A percentile compares a stretch with the other conserved stretches of the same genome.
Evolutionary conservation across 345 rosid species (phyloP).

Genomic region (Populus davidiana): DNA sequence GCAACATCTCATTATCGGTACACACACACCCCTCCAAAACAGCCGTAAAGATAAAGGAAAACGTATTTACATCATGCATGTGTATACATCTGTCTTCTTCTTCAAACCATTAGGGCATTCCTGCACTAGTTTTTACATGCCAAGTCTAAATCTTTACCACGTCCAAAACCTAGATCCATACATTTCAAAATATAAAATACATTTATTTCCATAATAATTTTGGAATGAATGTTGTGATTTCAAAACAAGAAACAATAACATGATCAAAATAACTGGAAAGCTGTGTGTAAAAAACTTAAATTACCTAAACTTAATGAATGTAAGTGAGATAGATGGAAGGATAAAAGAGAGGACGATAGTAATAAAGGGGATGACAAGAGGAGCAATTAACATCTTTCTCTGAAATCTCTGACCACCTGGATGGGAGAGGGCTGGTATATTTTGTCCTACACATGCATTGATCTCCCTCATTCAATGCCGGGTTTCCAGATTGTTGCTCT

Average conservation of each 20-base stretch:
- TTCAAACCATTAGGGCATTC: not conserved
- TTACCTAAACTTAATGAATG: no score
- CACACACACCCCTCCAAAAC: slow-evolving; percentile 6
- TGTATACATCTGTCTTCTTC: not conserved
- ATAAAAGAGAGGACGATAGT: not conserved
- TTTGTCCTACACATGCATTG: not conserved
- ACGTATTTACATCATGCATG: not conserved
- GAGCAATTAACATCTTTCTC: not conserved
- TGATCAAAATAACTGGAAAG: no score
- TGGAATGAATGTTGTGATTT: no score
- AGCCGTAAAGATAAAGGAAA: slow-evolving; percentile 13
- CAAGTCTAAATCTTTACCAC: not conserved
- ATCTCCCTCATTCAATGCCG: slow-evolving; percentile 35
- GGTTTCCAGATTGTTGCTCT: slow-evolving; percentile 5
- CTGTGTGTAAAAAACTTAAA: no score
- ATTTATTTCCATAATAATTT: no score
- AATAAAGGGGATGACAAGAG: not conserved
- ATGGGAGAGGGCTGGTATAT: not conserved
- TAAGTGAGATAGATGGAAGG: not conserved
- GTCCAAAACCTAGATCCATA: not conserved
- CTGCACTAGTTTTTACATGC: not conserved
- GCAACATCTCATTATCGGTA: slow-evolving; percentile 16
- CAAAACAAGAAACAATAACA: no score
- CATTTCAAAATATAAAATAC: no score
- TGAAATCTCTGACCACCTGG: slow-evolving; percentile 2